Base-by-base conservation (phyloP, 140 eudicot species). In the Eryngium alpinum region DNA sequence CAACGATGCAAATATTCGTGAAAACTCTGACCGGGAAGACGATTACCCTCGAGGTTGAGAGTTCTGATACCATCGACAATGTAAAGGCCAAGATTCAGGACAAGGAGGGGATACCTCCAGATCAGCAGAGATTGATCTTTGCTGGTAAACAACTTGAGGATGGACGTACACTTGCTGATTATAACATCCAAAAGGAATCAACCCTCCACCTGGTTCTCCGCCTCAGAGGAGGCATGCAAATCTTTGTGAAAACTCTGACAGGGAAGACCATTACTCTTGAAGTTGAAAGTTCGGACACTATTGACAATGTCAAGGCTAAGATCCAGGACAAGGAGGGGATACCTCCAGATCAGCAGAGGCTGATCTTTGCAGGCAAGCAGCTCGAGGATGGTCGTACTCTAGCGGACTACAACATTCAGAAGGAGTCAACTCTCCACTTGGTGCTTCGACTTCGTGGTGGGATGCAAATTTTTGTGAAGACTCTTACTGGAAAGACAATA, bases 361-460 rank as follows among this genome's bases (percentile, higher is more conserved):
- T 66, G 72, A 66, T 66, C 28, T 66, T 66, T 66, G 72, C 72
- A 28, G 72, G 72, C 21, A 66, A 66, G 72, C 72, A 66, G 43
- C 72, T 27, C 6, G 72, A 66, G 72, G 72, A 65, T 65, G 72
- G 72, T 10, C 72, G 38, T 65, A 65, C 72, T 5, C 72, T 66
- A 66, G 43, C 72, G 1, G 72, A 66, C 31, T 66, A 27, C 33
- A 66, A 66, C 72, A 66, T 66, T 21, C 72, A 66, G 14, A 66
- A 66, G 38, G 72, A 66, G 72, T 66, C 43, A 1, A 66, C 72
- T 0, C 72, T 66, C 31, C 72, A 66, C 72, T 66, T 66, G 72
- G 72, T 66, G 28, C 72, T 66, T 66, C 72, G 43, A 10, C 72
- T 66, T 11, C 72, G 72, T 13, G 72, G 72, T 66, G 72, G 72